These are phyloP conservation scores for Colletotrichum eleusines DNA, from an alignment of 2,329 filamentous ascomycete species.

Conservation along the genomic window DNA sequence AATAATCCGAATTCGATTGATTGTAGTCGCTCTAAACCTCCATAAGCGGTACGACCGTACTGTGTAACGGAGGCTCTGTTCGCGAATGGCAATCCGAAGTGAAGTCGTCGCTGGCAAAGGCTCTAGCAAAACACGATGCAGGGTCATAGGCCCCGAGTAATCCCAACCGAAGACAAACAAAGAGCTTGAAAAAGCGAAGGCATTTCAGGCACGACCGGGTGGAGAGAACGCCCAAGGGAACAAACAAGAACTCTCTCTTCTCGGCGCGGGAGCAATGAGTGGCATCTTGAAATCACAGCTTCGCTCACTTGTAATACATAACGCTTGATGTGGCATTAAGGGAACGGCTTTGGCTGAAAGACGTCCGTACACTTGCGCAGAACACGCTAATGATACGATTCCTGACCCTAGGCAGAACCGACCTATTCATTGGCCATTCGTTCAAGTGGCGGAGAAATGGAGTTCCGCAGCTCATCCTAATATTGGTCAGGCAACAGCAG, in stretches of 20 bases:
- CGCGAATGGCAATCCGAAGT: too few relatives aligned
- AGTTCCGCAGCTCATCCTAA: neutral
- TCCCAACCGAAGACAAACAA: too few relatives aligned
- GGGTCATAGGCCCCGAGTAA: too few relatives aligned
- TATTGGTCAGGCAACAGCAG: slow-evolving; percentile 1
- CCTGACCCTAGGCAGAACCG: neutral
- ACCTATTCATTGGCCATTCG: neutral
- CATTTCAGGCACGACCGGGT: too few relatives aligned
- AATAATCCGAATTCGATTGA: neutral
- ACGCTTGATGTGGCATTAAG: neutral
- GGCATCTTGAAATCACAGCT: neutral
- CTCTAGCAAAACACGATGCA: too few relatives aligned
- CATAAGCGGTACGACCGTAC: too few relatives aligned
- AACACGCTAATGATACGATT: neutral
- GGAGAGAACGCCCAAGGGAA: neutral
- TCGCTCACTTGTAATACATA: too few relatives aligned
- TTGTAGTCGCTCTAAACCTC: too few relatives aligned
- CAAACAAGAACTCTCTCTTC: too few relatives aligned
- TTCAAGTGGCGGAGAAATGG: neutral
- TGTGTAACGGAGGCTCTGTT: too few relatives aligned
- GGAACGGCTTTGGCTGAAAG: neutral
- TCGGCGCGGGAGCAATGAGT: neutral
- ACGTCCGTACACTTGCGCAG: neutral
- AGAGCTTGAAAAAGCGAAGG: neutral
- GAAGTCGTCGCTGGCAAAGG: too few relatives aligned